Base-by-base conservation (phyloP, 2,329 filamentous ascomycete species). In the Trichoderma gracile region DNA sequence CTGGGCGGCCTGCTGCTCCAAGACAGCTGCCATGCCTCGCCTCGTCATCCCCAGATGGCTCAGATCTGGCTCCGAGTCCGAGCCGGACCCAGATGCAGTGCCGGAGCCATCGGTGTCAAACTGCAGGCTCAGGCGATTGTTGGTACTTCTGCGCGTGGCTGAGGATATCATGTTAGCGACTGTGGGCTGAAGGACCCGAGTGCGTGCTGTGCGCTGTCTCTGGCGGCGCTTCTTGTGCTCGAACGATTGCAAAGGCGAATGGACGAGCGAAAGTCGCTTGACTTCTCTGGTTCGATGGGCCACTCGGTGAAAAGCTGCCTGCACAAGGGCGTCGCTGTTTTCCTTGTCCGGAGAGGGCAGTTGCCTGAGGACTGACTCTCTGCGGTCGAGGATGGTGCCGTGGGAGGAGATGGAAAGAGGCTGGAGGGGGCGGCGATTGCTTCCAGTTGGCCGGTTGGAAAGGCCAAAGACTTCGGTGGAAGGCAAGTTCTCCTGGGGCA, bases 41-140 rank as follows among this genome's bases (percentile, higher is more conserved):
- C 75, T 73, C 43, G 72, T 69, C 71, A 75, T 75, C 50, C 72
- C 74, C 15, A 78, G 70, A n/a, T 76, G 68, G 49, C 77, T 78
- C 23, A 75, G 67, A 58, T 78, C 77, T 40, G 75, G 75, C 63
- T 78, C 77, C 5, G 76, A 77, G 66, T 70, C 71, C 1, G 75
- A 77, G 53, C 77, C 78, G 23, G 75, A 66, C 50, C 78, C 77
- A 25, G 74, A 65, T 54, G 77, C 76, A 7, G 75, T 76, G 65
- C 69, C 71, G 0, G 75, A 77, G 23, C 73, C 75, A 58, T 78
- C 76, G 6, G 73, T 76, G 17, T 74, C 73, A 6, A 73, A 67
- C 10, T 76, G 73, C 75, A 78, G 73, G 67, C 76, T 78, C 33
- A 78, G 72, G 43, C 76, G 72, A 25, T 74, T 68, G 50, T 71